Evolutionary conservation across 805 yeast genomes (phyloP).

Genomic region (Blastobotrys chiropterorum): DNA sequence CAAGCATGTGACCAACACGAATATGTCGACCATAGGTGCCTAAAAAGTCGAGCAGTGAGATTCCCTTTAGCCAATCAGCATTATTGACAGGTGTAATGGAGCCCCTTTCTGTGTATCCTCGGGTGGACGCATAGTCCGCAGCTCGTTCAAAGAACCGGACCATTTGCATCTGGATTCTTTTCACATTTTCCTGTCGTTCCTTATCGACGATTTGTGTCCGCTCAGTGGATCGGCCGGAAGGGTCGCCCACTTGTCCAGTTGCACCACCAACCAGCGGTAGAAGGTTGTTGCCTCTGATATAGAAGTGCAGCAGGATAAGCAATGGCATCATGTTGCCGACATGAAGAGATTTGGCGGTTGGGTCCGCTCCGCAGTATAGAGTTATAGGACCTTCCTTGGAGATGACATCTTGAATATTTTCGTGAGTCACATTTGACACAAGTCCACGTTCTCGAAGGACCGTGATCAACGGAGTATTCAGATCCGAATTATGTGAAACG

Average conservation of each 20-base stretch:
- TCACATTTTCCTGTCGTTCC: conserved; percentile 51
- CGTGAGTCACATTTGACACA: conserved; percentile 33
- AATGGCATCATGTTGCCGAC: conserved; percentile 86
- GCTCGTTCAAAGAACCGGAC: conserved; percentile 55
- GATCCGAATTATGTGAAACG: conserved; percentile 1
- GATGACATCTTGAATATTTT: conserved; percentile 8
- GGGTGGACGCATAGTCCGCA: conserved; percentile 49
- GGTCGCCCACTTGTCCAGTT: conserved; percentile 94
- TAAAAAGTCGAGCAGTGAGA: conserved; percentile 72
- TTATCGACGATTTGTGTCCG: conserved; percentile 51
- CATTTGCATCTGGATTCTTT: conserved; percentile 57
- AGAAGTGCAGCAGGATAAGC: conserved; percentile 77
- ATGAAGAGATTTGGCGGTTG: conserved; percentile 85
- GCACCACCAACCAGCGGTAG: conserved; percentile 72
- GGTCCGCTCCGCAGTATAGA: conserved; percentile 93
- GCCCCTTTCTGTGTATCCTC: conserved; percentile 28
- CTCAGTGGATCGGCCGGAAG: conserved; percentile 83
- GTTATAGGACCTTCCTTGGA: conserved; percentile 37
- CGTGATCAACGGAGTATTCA: conserved; percentile 32
- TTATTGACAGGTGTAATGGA: conserved; percentile 56
- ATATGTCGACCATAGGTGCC: conserved; percentile 71
- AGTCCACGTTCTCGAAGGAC: conserved; percentile 44
- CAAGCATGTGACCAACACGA: conserved; percentile 79
- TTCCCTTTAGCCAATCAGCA: conserved; percentile 76
- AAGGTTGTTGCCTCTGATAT: conserved; percentile 77